Conservation (phyloP, 352 stramenopile genomes). For the Thalassiosira ordinaria region DNA sequence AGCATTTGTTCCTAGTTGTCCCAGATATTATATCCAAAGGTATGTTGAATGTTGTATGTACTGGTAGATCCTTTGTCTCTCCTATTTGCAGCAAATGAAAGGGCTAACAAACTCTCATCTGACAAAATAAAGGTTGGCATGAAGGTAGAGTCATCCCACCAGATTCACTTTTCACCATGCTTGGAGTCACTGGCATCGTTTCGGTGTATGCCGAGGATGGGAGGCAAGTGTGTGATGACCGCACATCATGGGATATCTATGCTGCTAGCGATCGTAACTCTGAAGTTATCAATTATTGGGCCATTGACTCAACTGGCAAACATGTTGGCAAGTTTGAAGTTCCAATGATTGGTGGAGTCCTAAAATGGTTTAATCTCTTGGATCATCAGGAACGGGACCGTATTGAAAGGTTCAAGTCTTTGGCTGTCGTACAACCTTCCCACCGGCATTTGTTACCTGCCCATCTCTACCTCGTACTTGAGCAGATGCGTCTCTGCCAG, state of each 20-base stretch:
- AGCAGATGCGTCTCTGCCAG: background rate
- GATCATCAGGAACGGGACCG: slow-evolving; percentile 8
- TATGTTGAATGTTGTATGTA: too few relatives aligned
- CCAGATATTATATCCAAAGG: slow-evolving; percentile 2
- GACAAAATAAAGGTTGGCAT: background rate
- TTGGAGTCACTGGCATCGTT: background rate
- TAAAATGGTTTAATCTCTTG: background rate
- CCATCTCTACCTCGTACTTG: background rate
- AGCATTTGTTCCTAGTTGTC: slow-evolving; percentile 9
- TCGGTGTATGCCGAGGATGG: slow-evolving; percentile 5
- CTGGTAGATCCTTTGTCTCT: too few relatives aligned
- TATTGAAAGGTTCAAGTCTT: background rate
- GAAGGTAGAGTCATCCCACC: background rate
- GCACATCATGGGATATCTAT: slow-evolving; percentile 14
- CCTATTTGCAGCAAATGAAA: too few relatives aligned
- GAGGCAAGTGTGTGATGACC: slow-evolving; percentile 1
- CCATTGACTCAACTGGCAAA: background rate
- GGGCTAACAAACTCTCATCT: too few relatives aligned
- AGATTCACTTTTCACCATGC: slow-evolving; percentile 12
- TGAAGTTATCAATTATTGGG: background rate
- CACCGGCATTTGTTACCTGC: background rate
- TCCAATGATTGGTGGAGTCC: slow-evolving; percentile 2
- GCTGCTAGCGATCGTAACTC: background rate
- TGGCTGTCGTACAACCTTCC: background rate
- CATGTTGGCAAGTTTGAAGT: background rate